These are phyloP conservation scores for Talaromyces rugulosus DNA, from an alignment of 2,329 filamentous ascomycete genomes.

Conservation along the genomic window DNA sequence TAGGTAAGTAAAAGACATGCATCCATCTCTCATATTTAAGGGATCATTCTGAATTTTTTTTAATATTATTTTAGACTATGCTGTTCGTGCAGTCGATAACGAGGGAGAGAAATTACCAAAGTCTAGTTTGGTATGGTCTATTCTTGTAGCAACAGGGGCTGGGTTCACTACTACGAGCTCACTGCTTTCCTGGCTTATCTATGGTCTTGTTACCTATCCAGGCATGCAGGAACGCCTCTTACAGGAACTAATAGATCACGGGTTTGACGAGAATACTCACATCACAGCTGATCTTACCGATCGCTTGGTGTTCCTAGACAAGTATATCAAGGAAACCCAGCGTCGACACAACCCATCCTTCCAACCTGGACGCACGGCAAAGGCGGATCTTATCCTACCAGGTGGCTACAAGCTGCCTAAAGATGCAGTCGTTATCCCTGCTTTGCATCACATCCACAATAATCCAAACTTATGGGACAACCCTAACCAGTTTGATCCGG, in stretches of 20 bases:
- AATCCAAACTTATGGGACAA: slow-evolving; percentile 57
- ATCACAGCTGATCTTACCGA: slow-evolving; percentile 43
- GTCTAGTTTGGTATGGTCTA: not conserved
- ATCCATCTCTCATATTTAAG: too few relatives aligned
- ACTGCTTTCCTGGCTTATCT: slow-evolving; percentile 56
- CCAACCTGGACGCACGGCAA: slow-evolving; percentile 57
- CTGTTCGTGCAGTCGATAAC: slow-evolving; percentile 1
- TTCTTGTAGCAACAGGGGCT: slow-evolving; percentile 52
- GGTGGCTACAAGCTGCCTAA: slow-evolving; percentile 56
- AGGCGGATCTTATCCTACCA: slow-evolving; percentile 54
- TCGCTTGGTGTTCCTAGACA: slow-evolving; percentile 42
- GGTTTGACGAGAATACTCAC: slow-evolving; percentile 39
- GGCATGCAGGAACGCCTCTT: slow-evolving; percentile 55
- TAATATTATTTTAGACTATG: not conserved
- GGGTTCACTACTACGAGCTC: slow-evolving; percentile 60
- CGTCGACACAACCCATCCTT: slow-evolving; percentile 58
- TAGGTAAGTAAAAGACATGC: slow-evolving; percentile 29
- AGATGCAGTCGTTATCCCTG: slow-evolving; percentile 51
- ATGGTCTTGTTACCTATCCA: slow-evolving; percentile 50
- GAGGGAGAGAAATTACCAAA: slow-evolving; percentile 5
- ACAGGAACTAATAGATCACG: slow-evolving; percentile 54
- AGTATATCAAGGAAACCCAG: slow-evolving; percentile 59
- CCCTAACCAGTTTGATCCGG: slow-evolving; percentile 55
- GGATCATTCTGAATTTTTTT: slow-evolving; percentile 12
- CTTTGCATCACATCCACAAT: slow-evolving; percentile 44